Base-by-base conservation (phyloP, 306 rosid species). In the Castanospermum australe region DNA sequence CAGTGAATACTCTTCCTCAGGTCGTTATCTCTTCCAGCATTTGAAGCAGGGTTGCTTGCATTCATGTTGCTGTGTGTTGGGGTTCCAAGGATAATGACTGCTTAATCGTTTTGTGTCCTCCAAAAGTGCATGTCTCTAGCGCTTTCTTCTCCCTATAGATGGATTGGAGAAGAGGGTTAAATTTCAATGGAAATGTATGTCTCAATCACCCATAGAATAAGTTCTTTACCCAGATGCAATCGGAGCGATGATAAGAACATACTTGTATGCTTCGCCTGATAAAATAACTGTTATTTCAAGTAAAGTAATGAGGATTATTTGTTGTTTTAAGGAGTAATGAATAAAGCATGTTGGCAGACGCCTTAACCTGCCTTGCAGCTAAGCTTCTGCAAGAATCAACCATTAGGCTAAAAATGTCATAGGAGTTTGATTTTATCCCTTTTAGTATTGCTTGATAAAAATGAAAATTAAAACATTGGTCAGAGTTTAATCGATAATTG, bases 1-100 rank as follows among this genome's bases (percentile, higher is more conserved):
- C n/a, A n/a, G n/a, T n/a, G n/a, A n/a, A n/a, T n/a, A n/a, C n/a
- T n/a, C n/a, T 71, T 33, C 76, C 76, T 71, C 47, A 5, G 18
- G 63, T 55, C 28, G 44, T 12, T 69, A 71, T 75, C 38, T 82
- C 89, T 75, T 82, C 89, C 76, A 65, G 70, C 66, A 11, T 70
- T 48, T 73, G 78, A 73, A 35, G 39, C 25, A 5, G 11, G 14
- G 1, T 25, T 42, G 42, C 44, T 25, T 44, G 57, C 48, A n/a
- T 54, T 28, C 50, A 14, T 8, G 44, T 45, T 62, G 14, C 17
- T 13, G 6, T 28, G 9, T 12, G 20, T 2, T 38, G 36, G 33
- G 22, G 36, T 73, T 73, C 77, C 25, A 73, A 13, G 39, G 39
- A 38, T 2, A 55, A 4, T 55, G 39, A 13, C 39, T 42, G 22